Evolutionary conservation across 1,284 basidiomycete genomes (phyloP), one percentile per base, ranked within the genome.

Genomic region (Trametes polyzona): DNA sequence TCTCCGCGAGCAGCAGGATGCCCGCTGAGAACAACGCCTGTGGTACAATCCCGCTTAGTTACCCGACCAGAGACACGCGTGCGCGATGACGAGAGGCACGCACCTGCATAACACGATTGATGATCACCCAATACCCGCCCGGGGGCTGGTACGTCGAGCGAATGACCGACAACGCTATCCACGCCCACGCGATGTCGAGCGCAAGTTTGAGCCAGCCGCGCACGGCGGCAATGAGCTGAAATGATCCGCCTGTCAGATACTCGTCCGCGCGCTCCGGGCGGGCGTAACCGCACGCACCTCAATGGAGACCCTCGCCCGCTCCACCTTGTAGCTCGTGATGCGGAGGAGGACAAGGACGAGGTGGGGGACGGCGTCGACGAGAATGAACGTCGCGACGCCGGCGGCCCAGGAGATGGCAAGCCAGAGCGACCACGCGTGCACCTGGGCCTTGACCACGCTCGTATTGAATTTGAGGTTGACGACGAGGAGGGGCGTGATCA

Each of bases 381-480:
- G 57, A 30, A 91, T 66, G 64, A 82, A 84, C 1, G 87, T 89
- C 1, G 70, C 72, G 62, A 86, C 86, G 10, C 75, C 78, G 33
- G 84, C 76, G n/a, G 82, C 84, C 87, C 88, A 92, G 21, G 79
- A 76, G 41, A 90, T 81, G 9, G 86, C 76, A 33, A 90, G 65
- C 89, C 90, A 92, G 32, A 91, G 71, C 4, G 86, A 89, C 88
- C 88, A 90, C 4, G 80, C 77, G 58, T 81, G 78, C 7, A 89
- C 83, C 61, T 89, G 84, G 14, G 75, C 71, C 51, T 77, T 78
- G 11, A 76, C 81, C 16, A 74, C 62, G 58, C 70, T 82, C 43
- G 73, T 71, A 52, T 73, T 75, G 69, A 89, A 92, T 52, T 78
- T 78, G 52, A 90, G 70, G 58, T 86, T 74, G 58, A 90, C 82